Base-by-base conservation (phyloP, 257 asterid genomes). In the Solanum chiquidenum region DNA sequence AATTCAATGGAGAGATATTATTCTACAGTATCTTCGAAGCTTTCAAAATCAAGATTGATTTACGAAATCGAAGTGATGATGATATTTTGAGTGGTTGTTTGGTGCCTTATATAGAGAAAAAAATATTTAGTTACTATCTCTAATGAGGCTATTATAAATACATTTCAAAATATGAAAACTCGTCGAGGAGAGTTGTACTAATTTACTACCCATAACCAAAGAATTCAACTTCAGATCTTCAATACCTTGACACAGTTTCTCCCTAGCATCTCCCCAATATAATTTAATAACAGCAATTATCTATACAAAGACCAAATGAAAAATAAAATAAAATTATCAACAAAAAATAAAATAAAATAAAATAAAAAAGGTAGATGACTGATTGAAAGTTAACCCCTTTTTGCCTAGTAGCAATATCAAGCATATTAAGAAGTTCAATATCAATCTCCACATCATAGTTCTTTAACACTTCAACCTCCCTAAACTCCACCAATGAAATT, bases 261-360 rank as follows among this genome's bases (percentile, higher is more conserved):
- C 99, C 72, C 99, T 93, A 44, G 99, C 98, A 86, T 96, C 99
- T 86, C 99, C 99, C 98, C 97, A 93, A 64, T 93, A 94, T 80
- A 96, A 13, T 86, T 95, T 96, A 35, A 91, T 85, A 34, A 94
- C 97, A 66, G 94, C 91, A 2, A 6, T 92, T 87, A 96, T 94
- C 99, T 96, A 40, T 23, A 62, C 49, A 79, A 84, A 83, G 2
- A 35, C 9, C 46, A 83, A 68, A 37, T 25, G 42, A 33, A 5
- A 34, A 1, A 12, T 6, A 29, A 3, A 69, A 0, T 8, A 18
- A 18, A 6, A 31, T 64, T 12, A 29, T 2, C 71, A 40, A 4
- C 34, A 21, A 27, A 14, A 27, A 68, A 42, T 46, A 23, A 79
- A 33, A 33, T 33, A 34, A 34, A 34, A 34, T 34, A 34, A 34